Conservation (phyloP, 495 filamentous ascomycete species). For the Aspergillus steynii region DNA sequence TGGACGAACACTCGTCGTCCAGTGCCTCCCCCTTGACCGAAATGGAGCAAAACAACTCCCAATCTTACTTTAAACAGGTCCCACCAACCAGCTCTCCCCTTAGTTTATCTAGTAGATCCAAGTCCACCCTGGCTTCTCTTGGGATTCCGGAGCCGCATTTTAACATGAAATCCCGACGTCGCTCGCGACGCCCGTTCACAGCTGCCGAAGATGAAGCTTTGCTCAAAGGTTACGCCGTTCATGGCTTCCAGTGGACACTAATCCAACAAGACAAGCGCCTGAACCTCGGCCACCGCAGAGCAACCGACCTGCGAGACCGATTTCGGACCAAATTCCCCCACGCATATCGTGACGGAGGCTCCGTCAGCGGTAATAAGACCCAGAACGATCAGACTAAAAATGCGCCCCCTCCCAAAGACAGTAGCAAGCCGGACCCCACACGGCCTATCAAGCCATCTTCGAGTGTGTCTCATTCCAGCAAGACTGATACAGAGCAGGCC, state of each 20-base stretch:
- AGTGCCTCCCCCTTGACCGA: constrained; percentile 24
- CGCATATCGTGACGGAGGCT: constrained; percentile 59
- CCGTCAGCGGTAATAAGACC: constrained; percentile 37
- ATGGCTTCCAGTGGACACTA: constrained; percentile 78
- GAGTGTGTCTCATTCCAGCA: constrained; percentile 5
- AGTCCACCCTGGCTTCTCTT: constrained; percentile 33
- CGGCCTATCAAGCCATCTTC: constrained; percentile 15
- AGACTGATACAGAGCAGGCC: constrained; percentile 11
- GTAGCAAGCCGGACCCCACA: constrained; percentile 3
- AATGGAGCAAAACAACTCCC: constrained; percentile 8
- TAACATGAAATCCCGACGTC: constrained; percentile 37
- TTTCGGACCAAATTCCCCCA: constrained; percentile 80
- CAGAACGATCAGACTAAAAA: constrained; percentile 9
- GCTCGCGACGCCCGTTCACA: constrained; percentile 62
- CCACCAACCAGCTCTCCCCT: constrained; percentile 20
- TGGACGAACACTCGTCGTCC: constrained; percentile 22
- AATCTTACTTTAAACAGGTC: constrained; percentile 7
- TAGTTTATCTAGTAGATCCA: constrained; percentile 28
- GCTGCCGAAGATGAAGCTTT: constrained; percentile 75
- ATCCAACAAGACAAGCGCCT: constrained; percentile 73
- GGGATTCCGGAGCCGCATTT: constrained; percentile 42
- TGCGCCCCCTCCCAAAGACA: constrained; percentile 10
- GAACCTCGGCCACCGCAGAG: constrained; percentile 63
- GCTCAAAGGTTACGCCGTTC: constrained; percentile 68
- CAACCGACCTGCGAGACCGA: constrained; percentile 80